These are phyloP conservation scores for Lactarius hengduanensis DNA, from an alignment of 768 basidiomycete genomes.

Conservation along the genomic window DNA sequence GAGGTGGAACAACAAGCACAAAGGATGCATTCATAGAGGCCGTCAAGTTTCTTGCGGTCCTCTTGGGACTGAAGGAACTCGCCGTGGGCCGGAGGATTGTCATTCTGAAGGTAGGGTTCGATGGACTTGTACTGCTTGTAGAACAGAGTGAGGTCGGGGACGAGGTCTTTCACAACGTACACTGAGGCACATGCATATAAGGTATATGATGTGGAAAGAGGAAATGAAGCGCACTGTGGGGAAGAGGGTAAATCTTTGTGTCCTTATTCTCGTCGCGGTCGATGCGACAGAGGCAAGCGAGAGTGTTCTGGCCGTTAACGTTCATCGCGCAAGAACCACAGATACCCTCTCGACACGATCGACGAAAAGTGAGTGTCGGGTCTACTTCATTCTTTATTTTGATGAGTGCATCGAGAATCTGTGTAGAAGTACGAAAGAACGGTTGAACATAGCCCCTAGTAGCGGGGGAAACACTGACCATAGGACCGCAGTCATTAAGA, in stretches of 20 bases:
- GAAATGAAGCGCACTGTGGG: constrained; percentile 72
- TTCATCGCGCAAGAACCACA: constrained; percentile 99
- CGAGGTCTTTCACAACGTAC: constrained; percentile 99
- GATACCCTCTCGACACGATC: constrained; percentile 92
- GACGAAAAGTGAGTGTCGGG: constrained; percentile 93
- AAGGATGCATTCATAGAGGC: constrained; percentile 95
- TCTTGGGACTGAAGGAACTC: constrained; percentile 90
- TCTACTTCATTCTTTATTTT: constrained; percentile 99
- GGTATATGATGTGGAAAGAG: not conserved
- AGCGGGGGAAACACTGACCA: constrained; percentile 50
- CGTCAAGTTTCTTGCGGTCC: constrained; percentile 90
- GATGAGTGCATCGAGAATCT: constrained; percentile 90
- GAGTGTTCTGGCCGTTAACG: constrained; percentile 96
- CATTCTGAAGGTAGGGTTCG: constrained; percentile 93
- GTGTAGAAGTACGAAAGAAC: not conserved
- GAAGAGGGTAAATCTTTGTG: constrained; percentile 93
- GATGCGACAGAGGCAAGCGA: constrained; percentile 95
- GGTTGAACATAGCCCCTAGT: not conserved
- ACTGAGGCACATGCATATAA: constrained; percentile 46
- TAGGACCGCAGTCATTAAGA: constrained; percentile 92
- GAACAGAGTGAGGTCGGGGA: constrained; percentile 86
- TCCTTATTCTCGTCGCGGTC: constrained; percentile 71
- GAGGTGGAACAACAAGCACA: constrained; percentile 98
- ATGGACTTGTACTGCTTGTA: constrained; percentile 99
- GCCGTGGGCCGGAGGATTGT: constrained; percentile 78